A percentile compares a stretch with the other conserved stretches of the same genome.
These are phyloP conservation scores for Periglandula ipomoeae DNA, from an alignment of 2,329 filamentous ascomycete species.

Conservation along the genomic window DNA sequence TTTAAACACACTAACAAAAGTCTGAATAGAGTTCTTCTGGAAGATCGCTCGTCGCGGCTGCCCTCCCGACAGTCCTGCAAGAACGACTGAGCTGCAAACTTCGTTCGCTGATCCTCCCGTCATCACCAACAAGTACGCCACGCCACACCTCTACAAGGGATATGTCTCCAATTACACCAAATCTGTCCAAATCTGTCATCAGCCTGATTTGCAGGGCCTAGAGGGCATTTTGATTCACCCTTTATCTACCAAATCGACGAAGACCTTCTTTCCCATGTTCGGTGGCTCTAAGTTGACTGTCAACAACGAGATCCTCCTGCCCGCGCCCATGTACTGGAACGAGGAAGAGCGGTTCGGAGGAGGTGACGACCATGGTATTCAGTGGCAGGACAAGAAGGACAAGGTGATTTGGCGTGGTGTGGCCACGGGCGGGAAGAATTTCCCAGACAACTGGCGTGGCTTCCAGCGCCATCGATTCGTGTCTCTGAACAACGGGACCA, in stretches of 20 bases:
- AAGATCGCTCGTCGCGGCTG: conserved; percentile 50
- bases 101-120: conserved; percentile 35
- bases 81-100: conserved; percentile 32
- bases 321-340: conserved; percentile 60
- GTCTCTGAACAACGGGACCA: conserved; percentile 60
- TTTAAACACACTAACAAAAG: not conserved
- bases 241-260: conserved; percentile 45
- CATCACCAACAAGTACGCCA: conserved; percentile 36
- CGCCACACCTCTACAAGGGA: conserved; percentile 43
- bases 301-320: conserved; percentile 63
- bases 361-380: conserved; percentile 39
- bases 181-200: conserved; percentile 54
- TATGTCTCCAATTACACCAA: conserved; percentile 54
- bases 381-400: conserved; percentile 48
- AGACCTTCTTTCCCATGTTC: conserved; percentile 54
- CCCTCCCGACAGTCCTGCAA: conserved; percentile 51
- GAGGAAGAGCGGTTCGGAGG: conserved; percentile 54
- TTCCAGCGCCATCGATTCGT: conserved; percentile 72
- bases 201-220: conserved; percentile 52
- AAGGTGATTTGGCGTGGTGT: conserved; percentile 56
- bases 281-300: conserved; percentile 59
- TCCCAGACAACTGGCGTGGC: conserved; percentile 54
- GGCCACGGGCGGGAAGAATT: conserved; percentile 54
- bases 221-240: conserved; percentile 58
- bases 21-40: conserved; percentile 43